Base-by-base conservation (phyloP, 2,329 filamentous ascomycete genomes). In the Phyllosticta capitalensis region DNA sequence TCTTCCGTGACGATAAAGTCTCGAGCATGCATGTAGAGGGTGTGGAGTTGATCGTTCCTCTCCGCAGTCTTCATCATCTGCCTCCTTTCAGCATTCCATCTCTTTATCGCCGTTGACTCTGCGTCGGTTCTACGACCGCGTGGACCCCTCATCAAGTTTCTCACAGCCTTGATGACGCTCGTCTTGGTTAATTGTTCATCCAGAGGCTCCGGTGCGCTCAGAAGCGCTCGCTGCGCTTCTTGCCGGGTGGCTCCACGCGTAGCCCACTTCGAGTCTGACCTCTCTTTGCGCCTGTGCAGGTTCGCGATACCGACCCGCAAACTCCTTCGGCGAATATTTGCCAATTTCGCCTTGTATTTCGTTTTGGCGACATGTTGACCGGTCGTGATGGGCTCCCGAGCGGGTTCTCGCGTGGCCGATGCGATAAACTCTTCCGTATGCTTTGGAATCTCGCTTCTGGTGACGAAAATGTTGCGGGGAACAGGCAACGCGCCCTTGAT, bases 1-100 rank as follows among this genome's bases (percentile, higher is more conserved):
- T 81, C 76, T 71, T 95, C 91, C 22, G 82, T 86, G 19, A 90
- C 86, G 69, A 99, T 96, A 75, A 97, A 99, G 48, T 83, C 78
- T 24, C 88, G 83, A 5, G 94, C 91, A 66, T 91, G 88, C 76
- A 94, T 88, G 75, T 99, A 99, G 12, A 99, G 81, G 61, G 89
- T 85, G 74, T 96, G 90, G 28, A 99, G 76, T 17, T 86, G 82
- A 64, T 92, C 84, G 62, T 83, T 80, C 55, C 88, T 83, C 57
- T 80, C 78, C 61, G 85, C 79, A 51, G 79, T 77, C 69, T 85
- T 84, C n/a, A 1, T 5, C 14, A 2, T n/a, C 17, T n/a, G 3
- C 6, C n/a, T 45, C 38, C 17, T n/a, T 57, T 76, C 71, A 9
- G 73, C 75, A 30, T 78, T 71, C 50, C 80, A 71, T 38, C 30